A percentile compares a stretch with the other conserved stretches of the same genome.
Conservation (phyloP, 345 rosid species). For the Theobroma cacao region DNA sequence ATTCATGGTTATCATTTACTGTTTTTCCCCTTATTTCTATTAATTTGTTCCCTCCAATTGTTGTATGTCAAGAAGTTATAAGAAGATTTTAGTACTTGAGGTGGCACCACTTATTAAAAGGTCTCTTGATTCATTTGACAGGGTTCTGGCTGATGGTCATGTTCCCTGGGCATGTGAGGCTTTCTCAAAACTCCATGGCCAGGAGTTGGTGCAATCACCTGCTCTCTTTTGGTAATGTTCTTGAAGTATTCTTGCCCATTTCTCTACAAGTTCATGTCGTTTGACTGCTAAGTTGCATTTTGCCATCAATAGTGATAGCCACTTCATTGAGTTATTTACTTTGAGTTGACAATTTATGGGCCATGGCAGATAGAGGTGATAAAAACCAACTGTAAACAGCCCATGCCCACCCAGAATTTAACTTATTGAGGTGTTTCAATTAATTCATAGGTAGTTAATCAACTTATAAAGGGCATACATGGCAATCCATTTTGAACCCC, state of each 20-base stretch:
- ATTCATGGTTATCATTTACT: background rate
- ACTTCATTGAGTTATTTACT: background rate
- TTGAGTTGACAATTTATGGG: background rate
- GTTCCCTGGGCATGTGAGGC: constrained; percentile 94
- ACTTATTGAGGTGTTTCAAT: background rate
- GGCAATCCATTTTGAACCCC: background rate
- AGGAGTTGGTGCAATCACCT: constrained; percentile 40
- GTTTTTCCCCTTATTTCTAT: background rate
- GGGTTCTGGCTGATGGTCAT: constrained; percentile 85
- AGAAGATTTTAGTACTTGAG: background rate
- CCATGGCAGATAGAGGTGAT: background rate
- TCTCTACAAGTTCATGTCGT: background rate
- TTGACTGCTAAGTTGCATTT: background rate
- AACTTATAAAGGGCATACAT: background rate
- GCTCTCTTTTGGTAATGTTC: constrained; percentile 56
- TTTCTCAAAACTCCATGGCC: constrained; percentile 63
- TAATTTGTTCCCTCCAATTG: background rate
- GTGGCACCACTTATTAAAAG: constrained; percentile 1
- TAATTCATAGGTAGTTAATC: background rate
- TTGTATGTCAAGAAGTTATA: constrained; percentile 7
- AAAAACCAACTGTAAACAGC: background rate
- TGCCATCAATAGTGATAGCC: background rate
- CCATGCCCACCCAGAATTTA: background rate
- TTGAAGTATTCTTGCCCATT: background rate
- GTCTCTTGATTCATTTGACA: constrained; percentile 25